Base-by-base conservation (phyloP, 1,284 basidiomycete genomes). In the Boletus semigastroideus region DNA sequence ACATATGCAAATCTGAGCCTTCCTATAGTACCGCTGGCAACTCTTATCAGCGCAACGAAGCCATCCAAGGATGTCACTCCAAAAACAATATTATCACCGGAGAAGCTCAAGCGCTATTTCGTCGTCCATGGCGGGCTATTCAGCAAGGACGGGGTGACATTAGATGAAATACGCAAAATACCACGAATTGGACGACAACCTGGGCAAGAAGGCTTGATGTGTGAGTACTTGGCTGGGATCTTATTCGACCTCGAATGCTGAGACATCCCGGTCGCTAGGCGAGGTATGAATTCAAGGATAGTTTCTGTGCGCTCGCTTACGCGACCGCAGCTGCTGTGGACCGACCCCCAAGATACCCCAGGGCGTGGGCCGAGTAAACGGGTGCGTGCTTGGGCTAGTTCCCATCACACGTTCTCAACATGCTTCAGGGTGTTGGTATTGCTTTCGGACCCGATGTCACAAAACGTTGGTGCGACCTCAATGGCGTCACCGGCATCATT, bases 361-460 rank as follows among this genome's bases (percentile, higher is more conserved):
- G 97, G 97, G n/a, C 86, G 97, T 37, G 95, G 95, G 0, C 96
- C 96, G 5, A 95, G 92, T 65, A 99, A 99, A 79, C 85, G 97
- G 47, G 91, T 92, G 64, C 48, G 80, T 70, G 14, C 42, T 40
- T 34, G 33, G 33, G 14, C 25, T n/a, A 27, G 25, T 51, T 31
- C 6, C 16, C 25, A 42, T 57, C 19, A 45, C 49, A 44, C 46
- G 42, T 54, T 54, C 52, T 53, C 28, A 58, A 37, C 46, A 51
- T 49, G 31, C 36, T 31, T 36, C 59, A 91, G 89, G 96, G 96
- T 56, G 94, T 98, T 47, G 96, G 97, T 17, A 87, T 97, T 57
- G 86, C 91, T 10, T 99, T 99, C 70, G 96, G 96, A 16, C 96
- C 96, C 1, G 95, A 98, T 68, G 87, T 95, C 19, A 95, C 92